Evolutionary conservation across 2,329 filamentous ascomycete genomes (phyloP).

Genomic region (Rhynchosporium secalis): DNA sequence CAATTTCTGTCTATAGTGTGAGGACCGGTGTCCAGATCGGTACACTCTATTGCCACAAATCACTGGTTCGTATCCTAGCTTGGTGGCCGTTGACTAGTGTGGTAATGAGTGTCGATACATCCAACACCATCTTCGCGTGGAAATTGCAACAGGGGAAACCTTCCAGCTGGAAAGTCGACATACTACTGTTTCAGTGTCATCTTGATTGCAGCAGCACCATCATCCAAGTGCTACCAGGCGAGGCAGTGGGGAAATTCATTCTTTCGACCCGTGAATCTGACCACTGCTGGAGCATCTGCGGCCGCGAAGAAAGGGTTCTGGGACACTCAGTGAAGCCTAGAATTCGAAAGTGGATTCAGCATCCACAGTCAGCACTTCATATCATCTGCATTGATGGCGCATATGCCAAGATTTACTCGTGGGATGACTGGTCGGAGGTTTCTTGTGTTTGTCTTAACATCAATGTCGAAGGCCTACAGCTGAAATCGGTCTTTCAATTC

Average conservation of each 20-base stretch:
- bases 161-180: slow-evolving; percentile 6
- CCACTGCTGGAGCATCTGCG: slow-evolving; percentile 37
- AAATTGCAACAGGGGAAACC: slow-evolving; percentile 15
- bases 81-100: slow-evolving; percentile 34
- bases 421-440: slow-evolving; percentile 38
- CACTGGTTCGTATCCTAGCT: slow-evolving; percentile 35
- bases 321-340: slow-evolving; percentile 28
- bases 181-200: slow-evolving; percentile 26
- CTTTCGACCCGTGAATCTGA: slow-evolving; percentile 40
- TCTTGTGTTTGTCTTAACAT: slow-evolving; percentile 21
- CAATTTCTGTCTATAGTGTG: slow-evolving; percentile 39
- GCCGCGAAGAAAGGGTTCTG: slow-evolving; percentile 32
- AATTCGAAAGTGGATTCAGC: slow-evolving; percentile 34
- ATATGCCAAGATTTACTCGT: slow-evolving; percentile 34
- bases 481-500: slow-evolving; percentile 32
- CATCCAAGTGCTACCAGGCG: slow-evolving; percentile 35
- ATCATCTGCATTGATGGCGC: slow-evolving; percentile 38
- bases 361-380: slow-evolving; percentile 32
- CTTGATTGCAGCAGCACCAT: slow-evolving; percentile 35
- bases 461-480: slow-evolving; percentile 23
- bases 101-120: slow-evolving; percentile 37
- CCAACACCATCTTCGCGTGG: slow-evolving; percentile 29
- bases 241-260: slow-evolving; percentile 37
- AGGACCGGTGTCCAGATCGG: slow-evolving; percentile 33
- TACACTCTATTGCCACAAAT: slow-evolving; percentile 39